Conservation (phyloP, 1,284 basidiomycete species). For the Papiliotrema laurentii region DNA sequence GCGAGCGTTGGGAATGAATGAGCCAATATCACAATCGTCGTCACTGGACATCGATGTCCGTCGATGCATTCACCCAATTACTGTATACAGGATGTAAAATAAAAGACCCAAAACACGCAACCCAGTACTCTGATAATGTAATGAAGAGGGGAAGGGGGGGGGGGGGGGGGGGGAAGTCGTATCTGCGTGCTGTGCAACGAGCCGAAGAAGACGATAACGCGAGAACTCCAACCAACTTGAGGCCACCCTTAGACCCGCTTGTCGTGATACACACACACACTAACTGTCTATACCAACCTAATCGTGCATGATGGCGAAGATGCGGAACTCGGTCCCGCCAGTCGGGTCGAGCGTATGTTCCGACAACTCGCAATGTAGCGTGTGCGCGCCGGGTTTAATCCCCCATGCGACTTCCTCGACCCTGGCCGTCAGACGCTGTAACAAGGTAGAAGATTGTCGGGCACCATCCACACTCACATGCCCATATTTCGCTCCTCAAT, state of each 20-base stretch:
- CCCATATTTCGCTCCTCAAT: constrained; percentile 31
- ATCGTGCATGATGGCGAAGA: constrained; percentile 36
- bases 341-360: constrained; percentile 35
- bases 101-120: too few species aligned
- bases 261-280: neutral
- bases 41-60: neutral
- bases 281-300: neutral
- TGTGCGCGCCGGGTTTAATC: constrained; percentile 29
- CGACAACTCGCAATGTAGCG: constrained; percentile 32
- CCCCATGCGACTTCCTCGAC: constrained; percentile 26
- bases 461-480: constrained; percentile 8
- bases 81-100: too few species aligned
- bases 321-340: constrained; percentile 37
- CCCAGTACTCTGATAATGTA: too few species aligned
- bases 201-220: too few species aligned
- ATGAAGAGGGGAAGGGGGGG: too few species aligned
- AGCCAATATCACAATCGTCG: neutral
- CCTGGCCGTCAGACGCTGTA: constrained; percentile 12
- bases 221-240: too few species aligned
- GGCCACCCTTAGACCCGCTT: too few species aligned
- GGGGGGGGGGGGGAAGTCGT: too few species aligned
- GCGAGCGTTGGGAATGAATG: constrained; percentile 28
- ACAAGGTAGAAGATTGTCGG: neutral
- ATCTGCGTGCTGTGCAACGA: too few species aligned
- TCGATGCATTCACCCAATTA: too few species aligned